Evolutionary conservation across 106 monocot genomes (phyloP).

Genomic region (Chionographis japonica): DNA sequence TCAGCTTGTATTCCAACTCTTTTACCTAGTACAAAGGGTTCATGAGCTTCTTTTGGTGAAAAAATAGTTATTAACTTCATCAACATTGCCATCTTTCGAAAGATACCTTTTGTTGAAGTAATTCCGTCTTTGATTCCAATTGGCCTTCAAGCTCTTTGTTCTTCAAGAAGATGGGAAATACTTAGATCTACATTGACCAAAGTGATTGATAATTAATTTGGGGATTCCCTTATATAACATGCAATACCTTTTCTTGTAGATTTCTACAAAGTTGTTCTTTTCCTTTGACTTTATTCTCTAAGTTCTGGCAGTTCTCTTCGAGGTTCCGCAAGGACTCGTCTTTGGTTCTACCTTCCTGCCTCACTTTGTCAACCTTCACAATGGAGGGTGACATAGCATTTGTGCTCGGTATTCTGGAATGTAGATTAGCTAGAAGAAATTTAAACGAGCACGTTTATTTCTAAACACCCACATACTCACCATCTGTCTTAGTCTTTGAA

Average conservation of each 20-base stretch:
- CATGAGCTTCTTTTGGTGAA: neutral
- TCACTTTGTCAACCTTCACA: slow-evolving; percentile 73
- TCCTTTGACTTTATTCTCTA: slow-evolving; percentile 66
- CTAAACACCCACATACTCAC: slow-evolving; percentile 19
- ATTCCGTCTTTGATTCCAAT: slow-evolving; percentile 46
- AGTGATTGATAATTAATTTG: neutral
- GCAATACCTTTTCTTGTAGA: slow-evolving; percentile 80
- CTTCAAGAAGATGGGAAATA: slow-evolving; percentile 22
- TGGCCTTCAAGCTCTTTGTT: slow-evolving; percentile 63
- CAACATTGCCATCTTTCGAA: neutral
- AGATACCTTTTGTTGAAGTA: slow-evolving; percentile 62
- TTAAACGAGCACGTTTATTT: neutral
- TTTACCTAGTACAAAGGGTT: slow-evolving; percentile 39
- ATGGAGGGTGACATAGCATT: neutral
- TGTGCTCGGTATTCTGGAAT: neutral
- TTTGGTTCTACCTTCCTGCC: slow-evolving; percentile 59
- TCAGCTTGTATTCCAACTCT: slow-evolving; percentile 61
- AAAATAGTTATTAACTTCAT: neutral
- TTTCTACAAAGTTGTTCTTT: slow-evolving; percentile 60
- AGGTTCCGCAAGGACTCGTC: slow-evolving; percentile 66
- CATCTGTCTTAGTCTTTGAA: slow-evolving; percentile 72
- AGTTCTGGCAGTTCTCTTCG: slow-evolving; percentile 61
- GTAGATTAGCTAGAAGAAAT: neutral
- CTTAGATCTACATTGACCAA: neutral
- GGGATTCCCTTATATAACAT: neutral